phyloP scores from a whole-genome alignment of 768 basidiomycete species.

The Mycena metata region DNA sequence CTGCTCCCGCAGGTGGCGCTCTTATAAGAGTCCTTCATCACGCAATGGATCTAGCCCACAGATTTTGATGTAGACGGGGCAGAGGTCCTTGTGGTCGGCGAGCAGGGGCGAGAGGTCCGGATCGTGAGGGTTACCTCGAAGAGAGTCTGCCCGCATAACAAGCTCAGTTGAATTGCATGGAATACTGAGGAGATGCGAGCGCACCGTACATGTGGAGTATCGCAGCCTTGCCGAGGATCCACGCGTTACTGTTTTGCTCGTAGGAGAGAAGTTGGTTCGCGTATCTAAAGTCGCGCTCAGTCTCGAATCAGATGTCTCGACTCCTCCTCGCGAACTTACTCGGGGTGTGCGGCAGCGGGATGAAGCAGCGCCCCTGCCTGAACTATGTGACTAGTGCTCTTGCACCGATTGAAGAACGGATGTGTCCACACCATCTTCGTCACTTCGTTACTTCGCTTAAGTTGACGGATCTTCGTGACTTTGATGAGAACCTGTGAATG shows the following conservation, averaged over 20 bases:
- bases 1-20: background rate
- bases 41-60: background rate
- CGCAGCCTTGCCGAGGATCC: background rate
- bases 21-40: background rate
- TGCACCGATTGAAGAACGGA: constrained; percentile 2
- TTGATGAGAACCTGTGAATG: too few relatives aligned
- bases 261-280: background rate
- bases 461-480: too few relatives aligned
- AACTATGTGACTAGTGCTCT: constrained; percentile 9
- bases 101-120: background rate
- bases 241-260: constrained; percentile 14
- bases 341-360: background rate
- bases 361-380: background rate
- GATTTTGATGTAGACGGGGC: background rate
- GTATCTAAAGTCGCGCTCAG: background rate
- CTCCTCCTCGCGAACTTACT: too few relatives aligned
- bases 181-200: too few relatives aligned
- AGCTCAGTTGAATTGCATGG: too few relatives aligned
- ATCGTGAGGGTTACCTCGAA: too few relatives aligned
- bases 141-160: too few relatives aligned
- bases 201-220: background rate
- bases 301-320: background rate
- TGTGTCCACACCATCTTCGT: too few relatives aligned
- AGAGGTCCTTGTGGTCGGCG: background rate
- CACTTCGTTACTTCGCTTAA: too few relatives aligned